Conservation (phyloP, 2,329 filamentous ascomycete species). For the Fusarium stilboides region DNA sequence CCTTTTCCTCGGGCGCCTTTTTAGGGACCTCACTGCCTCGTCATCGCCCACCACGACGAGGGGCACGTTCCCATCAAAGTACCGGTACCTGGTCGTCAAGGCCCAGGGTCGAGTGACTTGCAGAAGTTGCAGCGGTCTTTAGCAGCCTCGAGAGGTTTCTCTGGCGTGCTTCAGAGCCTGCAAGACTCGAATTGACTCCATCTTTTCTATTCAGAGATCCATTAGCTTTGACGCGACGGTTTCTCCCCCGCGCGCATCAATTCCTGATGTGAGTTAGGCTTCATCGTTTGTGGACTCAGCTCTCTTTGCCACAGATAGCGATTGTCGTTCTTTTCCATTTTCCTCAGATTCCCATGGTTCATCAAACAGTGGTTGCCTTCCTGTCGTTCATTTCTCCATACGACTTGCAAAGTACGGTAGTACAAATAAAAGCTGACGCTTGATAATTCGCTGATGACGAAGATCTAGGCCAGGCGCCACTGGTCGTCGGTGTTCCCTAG, state of each 20-base stretch:
- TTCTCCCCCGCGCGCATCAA: constrained; percentile 40
- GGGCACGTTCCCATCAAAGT: constrained; percentile 49
- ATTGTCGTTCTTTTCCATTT: constrained; percentile 42
- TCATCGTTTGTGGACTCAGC: constrained; percentile 2
- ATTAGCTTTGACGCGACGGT: constrained; percentile 36
- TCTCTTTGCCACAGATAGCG: constrained; percentile 34
- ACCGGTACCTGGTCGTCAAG: constrained; percentile 47
- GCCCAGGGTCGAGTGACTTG: constrained; percentile 43
- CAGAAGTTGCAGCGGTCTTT: constrained; percentile 36
- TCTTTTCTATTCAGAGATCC: constrained; percentile 14
- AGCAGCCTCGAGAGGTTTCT: constrained; percentile 25
- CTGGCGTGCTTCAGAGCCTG: constrained; percentile 22
- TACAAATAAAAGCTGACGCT: constrained; percentile 31
- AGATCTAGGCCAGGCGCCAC: constrained; percentile 38
- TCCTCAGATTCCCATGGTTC: constrained; percentile 38
- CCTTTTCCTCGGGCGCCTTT: constrained; percentile 25
- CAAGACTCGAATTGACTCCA: constrained; percentile 16
- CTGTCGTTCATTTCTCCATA: constrained; percentile 27
- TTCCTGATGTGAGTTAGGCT: constrained; percentile 28
- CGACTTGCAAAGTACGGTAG: constrained; percentile 14
- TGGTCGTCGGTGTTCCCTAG: constrained; percentile 23
- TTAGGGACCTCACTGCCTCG: constrained; percentile 55
- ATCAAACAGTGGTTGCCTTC: constrained; percentile 24
- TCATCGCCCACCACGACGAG: constrained; percentile 55
- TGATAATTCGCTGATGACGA: constrained; percentile 42